Percentiles rank a stretch among this genome's conserved stretches.
These are phyloP conservation scores for Castanea sativa DNA, from an alignment of 306 rosid species.

Conservation along the genomic window DNA sequence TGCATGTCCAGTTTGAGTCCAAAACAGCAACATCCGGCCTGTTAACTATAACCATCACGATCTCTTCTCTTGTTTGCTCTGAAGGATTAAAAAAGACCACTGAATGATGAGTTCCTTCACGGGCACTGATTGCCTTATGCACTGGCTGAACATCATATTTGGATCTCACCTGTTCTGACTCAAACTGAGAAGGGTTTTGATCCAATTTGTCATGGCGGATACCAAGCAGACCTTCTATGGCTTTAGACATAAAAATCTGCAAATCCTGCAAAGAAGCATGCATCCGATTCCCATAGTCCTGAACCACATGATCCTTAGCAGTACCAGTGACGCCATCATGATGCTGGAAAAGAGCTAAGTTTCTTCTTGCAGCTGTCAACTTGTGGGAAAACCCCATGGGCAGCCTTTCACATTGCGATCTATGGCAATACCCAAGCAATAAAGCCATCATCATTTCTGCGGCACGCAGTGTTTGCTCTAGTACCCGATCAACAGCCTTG, in stretches of 20 bases:
- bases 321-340: constrained; percentile 99
- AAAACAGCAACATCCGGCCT: constrained; percentile 72
- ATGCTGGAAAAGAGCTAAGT: constrained; percentile 98
- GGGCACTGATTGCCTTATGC: constrained; percentile 62
- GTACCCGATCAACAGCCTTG: constrained; percentile 95
- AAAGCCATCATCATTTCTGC: constrained; percentile 85
- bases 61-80: constrained; percentile 91
- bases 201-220: constrained; percentile 76
- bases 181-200: constrained; percentile 71
- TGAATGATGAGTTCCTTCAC: constrained; percentile 60
- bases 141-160: constrained; percentile 86
- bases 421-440: constrained; percentile 72
- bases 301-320: constrained; percentile 92
- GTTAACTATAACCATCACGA: constrained; percentile 76
- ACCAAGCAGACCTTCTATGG: constrained; percentile 80
- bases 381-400: constrained; percentile 74
- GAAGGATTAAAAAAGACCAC: constrained; percentile 70
- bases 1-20: constrained; percentile 73
- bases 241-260: constrained; percentile 91
- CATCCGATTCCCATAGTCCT: constrained; percentile 91
- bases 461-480: constrained; percentile 91
- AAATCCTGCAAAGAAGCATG: constrained; percentile 86
- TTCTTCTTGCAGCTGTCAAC: constrained; percentile 97
- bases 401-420: constrained; percentile 83
- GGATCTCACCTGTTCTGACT: constrained; percentile 77